These are phyloP conservation scores for Cyclotella atomus DNA, from an alignment of 108 stramenopile species.

Conservation along the genomic window DNA sequence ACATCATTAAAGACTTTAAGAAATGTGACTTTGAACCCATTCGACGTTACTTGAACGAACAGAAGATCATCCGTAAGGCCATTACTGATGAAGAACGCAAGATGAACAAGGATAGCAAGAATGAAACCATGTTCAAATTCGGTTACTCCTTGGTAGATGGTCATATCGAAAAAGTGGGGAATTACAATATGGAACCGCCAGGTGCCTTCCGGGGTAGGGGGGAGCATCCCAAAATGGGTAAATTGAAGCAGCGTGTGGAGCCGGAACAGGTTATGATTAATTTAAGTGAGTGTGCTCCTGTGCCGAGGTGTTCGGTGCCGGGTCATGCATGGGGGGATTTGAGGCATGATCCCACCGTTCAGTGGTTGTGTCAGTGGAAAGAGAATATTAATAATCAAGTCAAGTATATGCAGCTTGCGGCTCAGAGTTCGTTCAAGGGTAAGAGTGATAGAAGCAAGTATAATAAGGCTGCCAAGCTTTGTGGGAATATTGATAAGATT, in stretches of 20 bases:
- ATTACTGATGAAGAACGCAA: constrained; percentile 96
- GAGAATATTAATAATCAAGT: constrained; percentile 95
- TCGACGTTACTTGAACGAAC: constrained; percentile 82
- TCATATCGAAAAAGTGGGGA: constrained; percentile 95
- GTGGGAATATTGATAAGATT: constrained; percentile 95
- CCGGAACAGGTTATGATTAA: constrained; percentile 94
- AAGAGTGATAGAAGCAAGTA: constrained; percentile 98
- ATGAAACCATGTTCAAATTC: constrained; percentile 79
- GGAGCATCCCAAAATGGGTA: constrained; percentile 99
- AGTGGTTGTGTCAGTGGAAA: constrained; percentile 98
- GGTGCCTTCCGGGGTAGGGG: constrained; percentile 98
- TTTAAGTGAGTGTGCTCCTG: constrained; percentile 79
- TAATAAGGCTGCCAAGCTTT: constrained; percentile 96
- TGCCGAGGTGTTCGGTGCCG: constrained; percentile 90
- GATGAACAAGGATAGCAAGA: constrained; percentile 85
- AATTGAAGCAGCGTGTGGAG: constrained; percentile 89
- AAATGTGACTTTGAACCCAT: constrained; percentile 97
- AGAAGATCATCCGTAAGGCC: constrained; percentile 90
- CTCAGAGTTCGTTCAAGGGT: constrained; percentile 98
- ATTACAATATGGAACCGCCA: constrained; percentile 97
- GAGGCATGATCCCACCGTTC: constrained; percentile 95
- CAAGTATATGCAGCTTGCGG: constrained; percentile 99
- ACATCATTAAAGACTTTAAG: constrained; percentile 88
- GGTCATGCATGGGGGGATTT: constrained; percentile 97
- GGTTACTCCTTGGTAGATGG: constrained; percentile 97